Evolutionary conservation across 352 stramenopile species (phyloP).

Genomic region (Phytophthora litchii): DNA sequence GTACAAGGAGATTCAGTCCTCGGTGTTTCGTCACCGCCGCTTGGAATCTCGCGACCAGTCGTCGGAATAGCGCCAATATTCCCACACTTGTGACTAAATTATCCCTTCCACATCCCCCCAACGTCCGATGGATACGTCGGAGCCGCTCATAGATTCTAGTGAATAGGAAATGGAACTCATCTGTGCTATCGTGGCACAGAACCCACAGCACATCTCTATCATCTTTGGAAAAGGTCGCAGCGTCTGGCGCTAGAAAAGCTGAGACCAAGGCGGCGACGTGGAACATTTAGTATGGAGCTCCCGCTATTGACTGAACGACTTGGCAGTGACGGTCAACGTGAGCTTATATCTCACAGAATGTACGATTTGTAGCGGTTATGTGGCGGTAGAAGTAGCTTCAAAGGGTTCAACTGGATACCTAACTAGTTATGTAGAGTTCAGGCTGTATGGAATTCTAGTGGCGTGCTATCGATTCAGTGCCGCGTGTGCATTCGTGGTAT

Average conservation of each 20-base stretch:
- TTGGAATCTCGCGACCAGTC: constrained; percentile 14
- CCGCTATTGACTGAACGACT: too few relatives aligned
- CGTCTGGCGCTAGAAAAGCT: not conserved
- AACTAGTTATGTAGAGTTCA: too few relatives aligned
- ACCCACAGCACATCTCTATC: constrained; percentile 1
- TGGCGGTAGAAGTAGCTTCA: too few relatives aligned
- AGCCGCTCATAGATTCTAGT: constrained; percentile 6
- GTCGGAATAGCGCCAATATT: constrained; percentile 4
- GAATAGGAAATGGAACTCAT: constrained; percentile 28
- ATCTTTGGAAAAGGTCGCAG: not conserved
- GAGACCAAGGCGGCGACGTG: constrained; percentile 16
- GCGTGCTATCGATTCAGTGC: too few relatives aligned
- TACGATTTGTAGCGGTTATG: too few relatives aligned
- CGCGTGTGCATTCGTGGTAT: too few relatives aligned
- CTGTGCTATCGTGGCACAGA: not conserved
- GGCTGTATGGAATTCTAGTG: too few relatives aligned
- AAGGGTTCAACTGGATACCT: too few relatives aligned
- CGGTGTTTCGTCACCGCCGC: constrained; percentile 18
- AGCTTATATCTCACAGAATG: too few relatives aligned
- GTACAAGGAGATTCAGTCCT: constrained; percentile 18
- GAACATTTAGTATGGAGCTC: constrained; percentile 13
- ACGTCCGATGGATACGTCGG: not conserved
- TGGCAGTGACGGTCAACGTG: not conserved
- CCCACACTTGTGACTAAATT: not conserved
- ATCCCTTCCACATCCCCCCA: constrained; percentile 9